Evolutionary conservation across 208 protist genomes (phyloP).

Genomic region (Wallacemonas sp.): DNA sequence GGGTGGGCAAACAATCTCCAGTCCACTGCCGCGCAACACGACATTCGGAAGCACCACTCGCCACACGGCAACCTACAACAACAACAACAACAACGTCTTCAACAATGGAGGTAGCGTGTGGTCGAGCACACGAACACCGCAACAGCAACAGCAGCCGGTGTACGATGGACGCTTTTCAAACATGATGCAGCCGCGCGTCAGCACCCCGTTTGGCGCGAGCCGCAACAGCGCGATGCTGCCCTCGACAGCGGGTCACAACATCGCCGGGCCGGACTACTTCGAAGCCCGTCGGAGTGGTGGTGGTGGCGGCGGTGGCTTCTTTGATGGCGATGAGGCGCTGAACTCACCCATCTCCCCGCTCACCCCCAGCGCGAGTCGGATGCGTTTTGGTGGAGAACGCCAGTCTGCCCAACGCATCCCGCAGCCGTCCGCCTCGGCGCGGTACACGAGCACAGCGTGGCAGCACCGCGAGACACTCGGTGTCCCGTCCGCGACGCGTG

Average conservation of each 20-base stretch:
- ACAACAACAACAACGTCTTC: background rate
- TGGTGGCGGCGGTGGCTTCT: constrained; percentile 6
- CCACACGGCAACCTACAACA: no score
- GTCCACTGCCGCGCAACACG: background rate
- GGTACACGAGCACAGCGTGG: background rate
- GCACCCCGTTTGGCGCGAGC: no score
- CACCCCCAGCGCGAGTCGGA: background rate
- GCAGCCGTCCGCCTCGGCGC: background rate
- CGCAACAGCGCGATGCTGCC: no score
- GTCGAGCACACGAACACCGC: no score
- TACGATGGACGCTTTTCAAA: no score
- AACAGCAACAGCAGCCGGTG: no score
- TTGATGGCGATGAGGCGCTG: background rate
- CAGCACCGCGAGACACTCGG: constrained; percentile 1
- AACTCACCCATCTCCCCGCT: constrained; percentile 20
- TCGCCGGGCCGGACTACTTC: no score
- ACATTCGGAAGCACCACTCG: no score
- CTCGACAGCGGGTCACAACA: background rate
- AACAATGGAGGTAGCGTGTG: background rate
- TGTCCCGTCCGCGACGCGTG: background rate
- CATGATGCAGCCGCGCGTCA: no score
- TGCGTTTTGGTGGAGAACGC: background rate
- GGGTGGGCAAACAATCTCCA: background rate
- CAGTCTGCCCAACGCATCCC: background rate
- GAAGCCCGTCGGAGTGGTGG: no score